Percentiles rank a stretch among this genome's conserved stretches.
These are phyloP conservation scores for Ogataea methanolica DNA, from an alignment of 805 yeast species.

Conservation along the genomic window DNA sequence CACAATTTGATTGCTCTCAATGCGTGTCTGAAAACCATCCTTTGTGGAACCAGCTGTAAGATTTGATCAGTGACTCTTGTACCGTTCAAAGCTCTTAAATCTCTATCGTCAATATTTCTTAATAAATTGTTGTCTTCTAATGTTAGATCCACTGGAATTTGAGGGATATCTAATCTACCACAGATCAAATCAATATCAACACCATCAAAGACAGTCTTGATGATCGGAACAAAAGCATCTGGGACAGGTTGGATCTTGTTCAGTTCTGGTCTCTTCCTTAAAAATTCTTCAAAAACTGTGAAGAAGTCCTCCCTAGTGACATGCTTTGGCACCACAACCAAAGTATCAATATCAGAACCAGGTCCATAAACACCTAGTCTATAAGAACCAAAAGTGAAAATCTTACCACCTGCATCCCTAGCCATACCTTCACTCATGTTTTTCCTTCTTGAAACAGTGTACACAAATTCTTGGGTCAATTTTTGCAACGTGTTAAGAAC, in stretches of 20 bases:
- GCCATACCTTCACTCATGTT: constrained; percentile 99
- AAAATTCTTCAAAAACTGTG: constrained; percentile 64
- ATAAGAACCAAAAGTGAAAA: constrained; percentile 94
- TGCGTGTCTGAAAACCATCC: constrained; percentile 88
- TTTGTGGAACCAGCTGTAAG: constrained; percentile 82
- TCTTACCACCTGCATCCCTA: constrained; percentile 92
- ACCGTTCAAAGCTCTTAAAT: constrained; percentile 86
- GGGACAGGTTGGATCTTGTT: constrained; percentile 93
- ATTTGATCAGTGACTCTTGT: constrained; percentile 97
- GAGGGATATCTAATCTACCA: constrained; percentile 78
- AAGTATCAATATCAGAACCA: constrained; percentile 94
- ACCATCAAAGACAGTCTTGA: constrained; percentile 82
- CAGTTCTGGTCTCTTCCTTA: constrained; percentile 71
- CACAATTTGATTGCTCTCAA: constrained; percentile 89
- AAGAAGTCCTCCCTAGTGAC: constrained; percentile 89
- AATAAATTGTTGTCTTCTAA: constrained; percentile 81
- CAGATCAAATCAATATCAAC: constrained; percentile 90
- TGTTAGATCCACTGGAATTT: constrained; percentile 70
- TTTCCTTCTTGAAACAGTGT: constrained; percentile 68
- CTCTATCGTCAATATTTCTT: constrained; percentile 86
- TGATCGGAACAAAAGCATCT: constrained; percentile 97
- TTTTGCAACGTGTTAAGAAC: constrained; percentile 70
- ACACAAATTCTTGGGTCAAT: constrained; percentile 77
- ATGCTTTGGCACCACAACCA: constrained; percentile 96
- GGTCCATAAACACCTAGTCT: constrained; percentile 96